Evolutionary conservation across 148 eudicot genomes (phyloP).

Genomic region (Vaccinium vitisidaea): DNA sequence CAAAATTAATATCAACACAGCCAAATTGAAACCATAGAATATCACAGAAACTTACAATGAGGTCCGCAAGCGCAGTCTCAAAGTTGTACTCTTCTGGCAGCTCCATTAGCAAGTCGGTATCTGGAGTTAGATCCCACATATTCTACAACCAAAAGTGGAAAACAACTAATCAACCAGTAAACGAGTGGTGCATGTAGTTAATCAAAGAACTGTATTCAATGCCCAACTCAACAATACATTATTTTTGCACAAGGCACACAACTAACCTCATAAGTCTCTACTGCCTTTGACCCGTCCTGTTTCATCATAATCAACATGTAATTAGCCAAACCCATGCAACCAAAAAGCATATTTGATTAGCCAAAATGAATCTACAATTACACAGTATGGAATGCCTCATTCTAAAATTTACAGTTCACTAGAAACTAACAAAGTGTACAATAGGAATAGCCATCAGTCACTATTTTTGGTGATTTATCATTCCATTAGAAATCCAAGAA

Average conservation of each 20-base stretch:
- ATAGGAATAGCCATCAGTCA: neutral
- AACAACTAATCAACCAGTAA: neutral
- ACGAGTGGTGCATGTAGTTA: neutral
- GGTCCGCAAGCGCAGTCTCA: constrained; percentile 77
- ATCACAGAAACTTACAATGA: constrained; percentile 49
- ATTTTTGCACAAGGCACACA: neutral
- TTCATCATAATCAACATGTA: constrained; percentile 14
- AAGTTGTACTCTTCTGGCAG: constrained; percentile 70
- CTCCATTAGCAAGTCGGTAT: constrained; percentile 60
- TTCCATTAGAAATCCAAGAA: neutral
- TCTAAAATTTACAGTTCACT: neutral
- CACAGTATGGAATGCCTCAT: neutral
- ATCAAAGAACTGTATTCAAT: neutral
- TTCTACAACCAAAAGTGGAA: constrained; percentile 30
- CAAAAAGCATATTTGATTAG: neutral
- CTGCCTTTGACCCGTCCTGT: constrained; percentile 59
- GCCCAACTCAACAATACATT: neutral
- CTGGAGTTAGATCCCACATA: constrained; percentile 94
- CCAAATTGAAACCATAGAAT: neutral
- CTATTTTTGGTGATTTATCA: neutral
- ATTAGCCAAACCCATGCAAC: neutral
- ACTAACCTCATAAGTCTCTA: constrained; percentile 53
- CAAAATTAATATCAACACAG: neutral
- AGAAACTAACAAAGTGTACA: neutral
- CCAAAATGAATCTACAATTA: neutral